A percentile compares a stretch with the other conserved stretches of the same genome.
Evolutionary conservation across 1,284 basidiomycete genomes (phyloP).

Genomic region (Ustilago sp.): DNA sequence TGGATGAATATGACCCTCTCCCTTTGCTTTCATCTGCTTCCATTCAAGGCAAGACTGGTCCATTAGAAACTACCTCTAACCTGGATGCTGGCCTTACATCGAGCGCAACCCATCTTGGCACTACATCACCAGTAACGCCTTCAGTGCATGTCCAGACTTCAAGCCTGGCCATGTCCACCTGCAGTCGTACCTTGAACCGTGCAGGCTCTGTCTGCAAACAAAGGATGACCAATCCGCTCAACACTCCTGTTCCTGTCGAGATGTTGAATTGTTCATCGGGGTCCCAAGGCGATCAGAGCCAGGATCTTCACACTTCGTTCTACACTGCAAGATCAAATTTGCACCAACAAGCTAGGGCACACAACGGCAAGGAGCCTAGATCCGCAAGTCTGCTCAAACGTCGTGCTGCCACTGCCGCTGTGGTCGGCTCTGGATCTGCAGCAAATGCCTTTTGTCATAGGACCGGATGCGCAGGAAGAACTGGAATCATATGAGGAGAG

Average conservation of each 20-base stretch:
- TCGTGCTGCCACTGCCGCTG: constrained; percentile 28
- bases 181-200: constrained; percentile 40
- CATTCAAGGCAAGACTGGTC: constrained; percentile 16
- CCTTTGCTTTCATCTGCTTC: constrained; percentile 26
- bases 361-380: constrained; percentile 13
- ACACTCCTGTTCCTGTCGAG: constrained; percentile 25
- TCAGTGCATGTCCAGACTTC: constrained; percentile 26
- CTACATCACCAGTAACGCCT: constrained; percentile 23
- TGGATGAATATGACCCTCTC: constrained; percentile 34
- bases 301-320: constrained; percentile 9
- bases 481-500: no score
- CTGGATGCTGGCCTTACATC: constrained; percentile 23
- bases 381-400: constrained; percentile 28
- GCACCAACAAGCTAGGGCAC: constrained; percentile 4
- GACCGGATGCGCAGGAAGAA: no score
- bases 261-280: constrained; percentile 5
- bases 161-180: constrained; percentile 50
- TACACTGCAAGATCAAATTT: constrained; percentile 8
- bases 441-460: not conserved
- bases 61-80: constrained; percentile 16
- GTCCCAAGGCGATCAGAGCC: not conserved
- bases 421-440: not conserved
- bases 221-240: constrained; percentile 40
- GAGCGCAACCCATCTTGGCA: constrained; percentile 31
- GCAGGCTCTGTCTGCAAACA: constrained; percentile 28